Conservation (phyloP, 495 filamentous ascomycete genomes). For the Aspergillus carlsbadensis region DNA sequence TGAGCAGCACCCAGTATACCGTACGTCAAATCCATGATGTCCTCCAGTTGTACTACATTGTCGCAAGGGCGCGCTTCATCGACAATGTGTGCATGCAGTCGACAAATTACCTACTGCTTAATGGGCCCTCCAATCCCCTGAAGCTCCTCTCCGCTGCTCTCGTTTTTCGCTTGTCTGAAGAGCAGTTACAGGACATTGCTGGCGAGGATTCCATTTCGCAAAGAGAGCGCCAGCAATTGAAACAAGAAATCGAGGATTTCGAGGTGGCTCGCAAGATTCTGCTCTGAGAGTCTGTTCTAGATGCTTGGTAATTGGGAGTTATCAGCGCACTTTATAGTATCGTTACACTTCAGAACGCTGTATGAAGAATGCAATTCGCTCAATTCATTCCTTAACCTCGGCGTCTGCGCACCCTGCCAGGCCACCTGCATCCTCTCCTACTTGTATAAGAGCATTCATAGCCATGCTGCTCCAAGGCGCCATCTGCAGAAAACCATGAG, state of each 20-base stretch:
- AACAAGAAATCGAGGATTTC: constrained; percentile 41
- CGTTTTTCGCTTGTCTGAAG: constrained; percentile 32
- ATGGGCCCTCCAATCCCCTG: constrained; percentile 32
- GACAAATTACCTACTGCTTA: constrained; percentile 33
- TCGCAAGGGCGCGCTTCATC: constrained; percentile 54
- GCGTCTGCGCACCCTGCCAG: not conserved
- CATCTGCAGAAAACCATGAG: constrained; percentile 38
- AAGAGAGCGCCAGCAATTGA: constrained; percentile 33
- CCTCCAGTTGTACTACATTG: constrained; percentile 59
- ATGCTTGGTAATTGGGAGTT: too few relatives aligned
- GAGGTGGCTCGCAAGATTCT: constrained; percentile 36
- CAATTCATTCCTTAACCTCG: too few relatives aligned
- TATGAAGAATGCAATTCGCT: too few relatives aligned
- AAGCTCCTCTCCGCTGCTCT: constrained; percentile 34
- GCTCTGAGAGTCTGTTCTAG: too few relatives aligned
- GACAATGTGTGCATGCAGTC: constrained; percentile 53
- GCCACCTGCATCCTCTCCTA: not conserved
- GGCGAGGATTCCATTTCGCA: constrained; percentile 39
- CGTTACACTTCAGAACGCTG: too few relatives aligned
- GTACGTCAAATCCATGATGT: constrained; percentile 57
- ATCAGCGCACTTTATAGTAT: too few relatives aligned
- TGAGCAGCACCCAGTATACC: constrained; percentile 48
- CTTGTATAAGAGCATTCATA: constrained; percentile 15
- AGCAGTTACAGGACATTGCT: constrained; percentile 44
- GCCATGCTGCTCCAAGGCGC: constrained; percentile 34